phyloP scores from a whole-genome alignment of 768 basidiomycete species.

The Pleurotus cornucopiae region DNA sequence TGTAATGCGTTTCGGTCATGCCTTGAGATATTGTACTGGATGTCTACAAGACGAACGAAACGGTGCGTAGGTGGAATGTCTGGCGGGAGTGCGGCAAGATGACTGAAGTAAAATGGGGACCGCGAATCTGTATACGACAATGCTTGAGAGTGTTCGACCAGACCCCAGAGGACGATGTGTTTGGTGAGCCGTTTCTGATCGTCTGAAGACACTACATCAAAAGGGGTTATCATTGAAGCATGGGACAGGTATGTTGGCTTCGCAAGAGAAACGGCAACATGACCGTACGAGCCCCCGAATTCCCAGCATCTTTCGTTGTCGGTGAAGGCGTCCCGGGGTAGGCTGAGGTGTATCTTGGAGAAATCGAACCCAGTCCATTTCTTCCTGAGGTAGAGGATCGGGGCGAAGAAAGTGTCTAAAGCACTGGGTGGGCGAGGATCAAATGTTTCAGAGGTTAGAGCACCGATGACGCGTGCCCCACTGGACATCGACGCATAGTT shows the following conservation, averaged over 20 bases:
- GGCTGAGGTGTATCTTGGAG: background rate
- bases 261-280: background rate
- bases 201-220: background rate
- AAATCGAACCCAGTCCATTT: background rate
- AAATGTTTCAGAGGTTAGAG: background rate
- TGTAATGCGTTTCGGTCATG: background rate
- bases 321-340: background rate
- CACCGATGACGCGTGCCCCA: background rate
- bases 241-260: background rate
- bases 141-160: background rate
- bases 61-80: background rate
- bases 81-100: background rate
- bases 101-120: background rate
- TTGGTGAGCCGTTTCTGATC: background rate
- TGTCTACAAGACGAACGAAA: background rate
- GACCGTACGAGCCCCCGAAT: background rate
- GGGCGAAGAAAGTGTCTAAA: background rate
- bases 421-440: background rate
- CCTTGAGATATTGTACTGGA: background rate
- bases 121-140: background rate
- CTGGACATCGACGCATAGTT: background rate
- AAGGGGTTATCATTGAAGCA: background rate
- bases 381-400: background rate
- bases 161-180: background rate
- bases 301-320: background rate